Evolutionary conservation across 352 stramenopile species (phyloP).

Genomic region (Pythium pyrilobum): DNA sequence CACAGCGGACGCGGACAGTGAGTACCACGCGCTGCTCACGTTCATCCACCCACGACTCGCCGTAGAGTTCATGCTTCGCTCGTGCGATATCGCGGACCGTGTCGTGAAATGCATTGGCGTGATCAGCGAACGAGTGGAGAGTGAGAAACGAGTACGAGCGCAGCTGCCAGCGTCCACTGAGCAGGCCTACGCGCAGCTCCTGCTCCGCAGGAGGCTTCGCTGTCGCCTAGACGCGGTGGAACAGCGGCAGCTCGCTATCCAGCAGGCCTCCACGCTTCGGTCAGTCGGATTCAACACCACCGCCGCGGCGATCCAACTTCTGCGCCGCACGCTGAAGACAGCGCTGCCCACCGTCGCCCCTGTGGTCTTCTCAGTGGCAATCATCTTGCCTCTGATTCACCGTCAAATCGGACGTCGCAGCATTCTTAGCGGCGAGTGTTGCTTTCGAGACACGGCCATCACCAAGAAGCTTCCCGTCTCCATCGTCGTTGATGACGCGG

Average conservation of each 20-base stretch:
- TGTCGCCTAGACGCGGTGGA: neutral
- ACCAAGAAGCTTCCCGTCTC: neutral
- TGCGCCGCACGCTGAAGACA: conserved; percentile 10
- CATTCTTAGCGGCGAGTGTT: no score
- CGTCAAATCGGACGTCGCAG: no score
- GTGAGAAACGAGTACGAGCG: neutral
- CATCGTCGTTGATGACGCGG: conserved; percentile 2
- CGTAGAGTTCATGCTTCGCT: conserved; percentile 10
- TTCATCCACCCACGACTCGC: conserved; percentile 14
- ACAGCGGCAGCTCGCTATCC: neutral
- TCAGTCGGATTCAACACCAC: neutral
- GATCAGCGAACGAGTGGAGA: neutral
- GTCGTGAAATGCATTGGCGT: conserved; percentile 12
- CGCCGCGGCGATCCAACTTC: neutral
- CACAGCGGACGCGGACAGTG: conserved; percentile 1
- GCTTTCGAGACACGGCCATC: neutral
- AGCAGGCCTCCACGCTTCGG: neutral
- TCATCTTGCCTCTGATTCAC: no score
- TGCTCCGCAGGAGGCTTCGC: neutral
- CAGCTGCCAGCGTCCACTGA: neutral
- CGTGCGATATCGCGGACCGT: conserved; percentile 6
- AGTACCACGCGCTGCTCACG: conserved; percentile 11
- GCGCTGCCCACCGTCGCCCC: neutral
- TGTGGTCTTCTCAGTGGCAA: neutral
- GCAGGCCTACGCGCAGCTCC: conserved; percentile 1